Evolutionary conservation across 2,329 filamentous ascomycete genomes (phyloP).

Genomic region (Trichothecium sympodiale): DNA sequence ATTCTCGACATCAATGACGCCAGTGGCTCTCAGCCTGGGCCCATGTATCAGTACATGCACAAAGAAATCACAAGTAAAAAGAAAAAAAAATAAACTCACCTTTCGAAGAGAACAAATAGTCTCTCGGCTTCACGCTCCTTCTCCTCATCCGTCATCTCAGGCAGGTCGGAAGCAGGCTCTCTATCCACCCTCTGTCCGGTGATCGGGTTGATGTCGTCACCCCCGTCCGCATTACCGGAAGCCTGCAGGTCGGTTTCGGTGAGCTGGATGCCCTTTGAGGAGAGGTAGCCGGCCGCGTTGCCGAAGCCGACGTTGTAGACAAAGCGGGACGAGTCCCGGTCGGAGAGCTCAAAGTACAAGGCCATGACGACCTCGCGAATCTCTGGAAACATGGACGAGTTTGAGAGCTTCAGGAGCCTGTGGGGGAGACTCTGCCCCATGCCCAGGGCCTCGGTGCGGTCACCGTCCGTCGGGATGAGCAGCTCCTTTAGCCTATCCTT

Average conservation of each 20-base stretch:
- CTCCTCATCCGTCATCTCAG: slow-evolving; percentile 81
- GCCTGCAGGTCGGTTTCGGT: slow-evolving; percentile 60
- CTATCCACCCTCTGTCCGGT: slow-evolving; percentile 72
- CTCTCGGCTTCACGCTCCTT: slow-evolving; percentile 86
- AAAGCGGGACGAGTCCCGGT: slow-evolving; percentile 66
- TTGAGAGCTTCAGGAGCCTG: slow-evolving; percentile 66
- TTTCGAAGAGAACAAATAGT: slow-evolving; percentile 83
- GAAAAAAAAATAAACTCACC: slow-evolving; percentile 32
- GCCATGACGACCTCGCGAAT: slow-evolving; percentile 65
- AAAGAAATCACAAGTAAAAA: not conserved
- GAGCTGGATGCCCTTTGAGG: slow-evolving; percentile 23
- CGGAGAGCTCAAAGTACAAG: slow-evolving; percentile 79
- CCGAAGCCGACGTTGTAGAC: slow-evolving; percentile 92
- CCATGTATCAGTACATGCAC: slow-evolving; percentile 8
- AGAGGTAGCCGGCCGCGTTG: slow-evolving; percentile 81
- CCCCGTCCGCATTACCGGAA: slow-evolving; percentile 15
- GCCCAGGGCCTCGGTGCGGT: slow-evolving; percentile 69
- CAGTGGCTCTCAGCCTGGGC: slow-evolving; percentile 58
- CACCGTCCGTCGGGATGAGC: slow-evolving; percentile 66
- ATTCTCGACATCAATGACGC: slow-evolving; percentile 68
- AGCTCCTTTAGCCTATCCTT: slow-evolving; percentile 2
- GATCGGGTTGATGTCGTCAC: slow-evolving; percentile 59
- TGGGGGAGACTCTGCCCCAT: slow-evolving; percentile 63
- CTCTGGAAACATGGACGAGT: slow-evolving; percentile 58
- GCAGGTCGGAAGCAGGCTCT: slow-evolving; percentile 46